A percentile compares a stretch with the other conserved stretches of the same genome.
These are phyloP conservation scores for Populus deltoides DNA, from an alignment of 345 rosid species.

Conservation along the genomic window DNA sequence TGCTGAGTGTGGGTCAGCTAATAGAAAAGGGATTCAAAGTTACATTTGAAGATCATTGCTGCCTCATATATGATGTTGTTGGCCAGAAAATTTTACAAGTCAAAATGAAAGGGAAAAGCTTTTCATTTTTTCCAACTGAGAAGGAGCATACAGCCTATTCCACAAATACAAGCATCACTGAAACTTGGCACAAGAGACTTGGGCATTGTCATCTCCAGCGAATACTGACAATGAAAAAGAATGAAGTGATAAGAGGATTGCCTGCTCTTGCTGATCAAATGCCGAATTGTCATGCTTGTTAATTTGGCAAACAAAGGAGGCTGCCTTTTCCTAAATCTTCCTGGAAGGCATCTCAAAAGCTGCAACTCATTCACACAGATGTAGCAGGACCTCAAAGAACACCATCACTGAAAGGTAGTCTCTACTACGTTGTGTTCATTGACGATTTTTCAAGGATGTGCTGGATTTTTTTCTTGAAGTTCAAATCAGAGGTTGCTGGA, in stretches of 20 bases:
- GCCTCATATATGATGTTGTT: not conserved
- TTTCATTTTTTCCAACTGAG: not conserved
- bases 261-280: not conserved
- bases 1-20: slow-evolving; percentile 19
- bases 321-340: not conserved
- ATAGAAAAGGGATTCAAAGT: slow-evolving; percentile 3
- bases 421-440: not conserved
- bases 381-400: not conserved
- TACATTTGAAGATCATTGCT: not conserved
- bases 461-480: not conserved
- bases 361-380: slow-evolving; percentile 1
- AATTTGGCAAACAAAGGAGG: not conserved
- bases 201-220: slow-evolving; percentile 1
- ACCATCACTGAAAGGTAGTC: not conserved
- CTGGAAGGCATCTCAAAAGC: not conserved
- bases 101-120: slow-evolving; percentile 7
- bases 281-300: not conserved
- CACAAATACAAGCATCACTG: not conserved
- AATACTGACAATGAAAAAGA: not conserved
- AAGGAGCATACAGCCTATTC: not conserved
- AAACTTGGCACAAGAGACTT: not conserved
- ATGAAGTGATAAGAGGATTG: not conserved
- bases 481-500: no score
- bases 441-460: not conserved
- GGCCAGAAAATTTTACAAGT: not conserved